Evolutionary conservation across 176 grass and related monocot species (phyloP).

Genomic region (Neostapfia colusana): DNA sequence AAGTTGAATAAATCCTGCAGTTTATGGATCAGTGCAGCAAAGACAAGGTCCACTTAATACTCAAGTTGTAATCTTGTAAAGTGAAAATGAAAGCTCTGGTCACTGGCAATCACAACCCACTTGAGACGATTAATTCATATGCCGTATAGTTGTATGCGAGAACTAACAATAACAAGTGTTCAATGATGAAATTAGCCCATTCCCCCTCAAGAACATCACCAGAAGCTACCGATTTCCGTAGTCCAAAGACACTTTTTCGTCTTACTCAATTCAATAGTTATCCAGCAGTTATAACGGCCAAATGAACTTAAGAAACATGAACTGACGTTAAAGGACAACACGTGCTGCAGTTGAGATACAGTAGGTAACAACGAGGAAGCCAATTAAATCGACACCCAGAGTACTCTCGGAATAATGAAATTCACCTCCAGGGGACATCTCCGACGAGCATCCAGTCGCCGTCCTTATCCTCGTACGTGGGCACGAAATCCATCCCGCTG

Average conservation of each 20-base stretch:
- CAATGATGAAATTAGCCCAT: not conserved
- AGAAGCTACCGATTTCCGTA: conserved; percentile 1
- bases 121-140: not conserved
- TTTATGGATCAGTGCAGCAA: not conserved
- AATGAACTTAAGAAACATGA: not conserved
- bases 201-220: not conserved
- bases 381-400: not conserved
- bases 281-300: too few species aligned
- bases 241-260: not conserved
- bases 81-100: not conserved
- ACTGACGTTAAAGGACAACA: not conserved
- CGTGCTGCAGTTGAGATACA: not conserved
- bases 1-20: not conserved
- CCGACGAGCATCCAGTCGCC: conserved; percentile 95
- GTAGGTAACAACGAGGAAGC: not conserved
- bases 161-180: not conserved
- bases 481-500: conserved; percentile 70
- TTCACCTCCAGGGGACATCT: conserved; percentile 89
- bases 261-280: not conserved
- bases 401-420: not conserved
- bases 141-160: not conserved
- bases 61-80: not conserved
- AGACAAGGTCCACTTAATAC: not conserved
- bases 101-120: not conserved
- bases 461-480: conserved; percentile 95